Percentiles rank a stretch among this genome's conserved stretches.
These are phyloP conservation scores for Torulaspora delbrueckii DNA, from an alignment of 805 yeast genomes.

Conservation along the genomic window DNA sequence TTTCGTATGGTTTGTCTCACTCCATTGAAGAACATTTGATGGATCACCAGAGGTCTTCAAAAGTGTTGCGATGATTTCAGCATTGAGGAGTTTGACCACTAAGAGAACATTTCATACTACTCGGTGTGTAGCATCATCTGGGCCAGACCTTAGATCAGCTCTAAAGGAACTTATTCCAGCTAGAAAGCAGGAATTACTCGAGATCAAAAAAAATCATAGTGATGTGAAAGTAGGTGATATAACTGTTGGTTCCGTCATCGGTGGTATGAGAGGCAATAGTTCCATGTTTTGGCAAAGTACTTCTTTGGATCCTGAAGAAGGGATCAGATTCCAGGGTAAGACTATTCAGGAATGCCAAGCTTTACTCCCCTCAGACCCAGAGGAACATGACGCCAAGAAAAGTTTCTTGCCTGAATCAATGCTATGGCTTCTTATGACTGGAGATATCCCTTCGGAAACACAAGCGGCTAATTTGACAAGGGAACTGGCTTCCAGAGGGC, in stretches of 20 bases:
- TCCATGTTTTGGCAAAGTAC: slow-evolving; percentile 79
- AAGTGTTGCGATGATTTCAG: neutral
- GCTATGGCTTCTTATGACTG: slow-evolving; percentile 75
- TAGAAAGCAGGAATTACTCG: slow-evolving; percentile 38
- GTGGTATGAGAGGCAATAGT: slow-evolving; percentile 79
- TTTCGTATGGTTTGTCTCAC: neutral
- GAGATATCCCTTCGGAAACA: slow-evolving; percentile 58
- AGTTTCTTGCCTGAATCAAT: slow-evolving; percentile 73
- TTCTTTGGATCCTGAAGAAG: slow-evolving; percentile 67
- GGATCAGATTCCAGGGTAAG: slow-evolving; percentile 73
- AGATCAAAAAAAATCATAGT: slow-evolving; percentile 38
- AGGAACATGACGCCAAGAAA: slow-evolving; percentile 41
- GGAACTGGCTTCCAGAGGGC: slow-evolving; percentile 59
- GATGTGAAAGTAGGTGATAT: slow-evolving; percentile 42
- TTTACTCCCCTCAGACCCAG: slow-evolving; percentile 45
- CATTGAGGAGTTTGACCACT: neutral
- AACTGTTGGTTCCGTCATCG: slow-evolving; percentile 44
- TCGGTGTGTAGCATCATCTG: neutral
- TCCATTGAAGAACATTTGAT: neutral
- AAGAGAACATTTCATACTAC: slow-evolving; percentile 11
- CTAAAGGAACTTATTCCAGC: slow-evolving; percentile 40
- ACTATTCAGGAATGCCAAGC: slow-evolving; percentile 69
- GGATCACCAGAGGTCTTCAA: neutral
- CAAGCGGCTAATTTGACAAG: slow-evolving; percentile 53
- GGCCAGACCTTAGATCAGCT: slow-evolving; percentile 23